phyloP scores from a whole-genome alignment of 345 rosid species.

The Diplotaxis tenuifolia region DNA sequence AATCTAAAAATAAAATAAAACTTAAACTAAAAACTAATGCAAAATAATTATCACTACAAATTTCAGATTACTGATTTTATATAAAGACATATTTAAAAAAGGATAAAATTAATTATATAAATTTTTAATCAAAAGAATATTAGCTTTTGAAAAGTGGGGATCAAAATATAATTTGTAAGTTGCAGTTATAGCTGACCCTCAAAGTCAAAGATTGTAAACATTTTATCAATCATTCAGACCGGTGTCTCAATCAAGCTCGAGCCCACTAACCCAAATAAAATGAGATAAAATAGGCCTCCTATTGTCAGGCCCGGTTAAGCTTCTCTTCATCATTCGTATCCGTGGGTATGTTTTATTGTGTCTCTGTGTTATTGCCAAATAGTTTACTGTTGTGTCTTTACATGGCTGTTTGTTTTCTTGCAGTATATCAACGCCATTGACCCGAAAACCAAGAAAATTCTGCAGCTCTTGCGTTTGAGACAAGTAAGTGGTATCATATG shows the following conservation, averaged over 20 bases:
- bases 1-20: too few relatives aligned
- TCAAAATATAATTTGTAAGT: too few relatives aligned
- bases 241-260: not conserved
- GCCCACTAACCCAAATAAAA: not conserved
- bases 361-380: not conserved
- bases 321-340: conserved; percentile 71
- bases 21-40: too few relatives aligned
- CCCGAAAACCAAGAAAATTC: conserved; percentile 46
- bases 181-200: too few relatives aligned
- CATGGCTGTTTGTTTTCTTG: not conserved
- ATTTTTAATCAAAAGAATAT: too few relatives aligned
- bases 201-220: too few relatives aligned
- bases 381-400: not conserved
- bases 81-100: too few relatives aligned
- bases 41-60: too few relatives aligned
- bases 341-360: conserved; percentile 54
- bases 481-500: conserved; percentile 58
- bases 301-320: conserved; percentile 18
- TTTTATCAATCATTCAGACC: too few relatives aligned
- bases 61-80: too few relatives aligned
- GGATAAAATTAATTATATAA: too few relatives aligned
- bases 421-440: conserved; percentile 91
- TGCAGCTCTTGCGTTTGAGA: conserved; percentile 81
- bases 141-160: too few relatives aligned
- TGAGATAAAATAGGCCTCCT: not conserved